These are phyloP conservation scores for Mycotypha africana DNA, from an alignment of 371 early-diverging fungal species.

Conservation along the genomic window DNA sequence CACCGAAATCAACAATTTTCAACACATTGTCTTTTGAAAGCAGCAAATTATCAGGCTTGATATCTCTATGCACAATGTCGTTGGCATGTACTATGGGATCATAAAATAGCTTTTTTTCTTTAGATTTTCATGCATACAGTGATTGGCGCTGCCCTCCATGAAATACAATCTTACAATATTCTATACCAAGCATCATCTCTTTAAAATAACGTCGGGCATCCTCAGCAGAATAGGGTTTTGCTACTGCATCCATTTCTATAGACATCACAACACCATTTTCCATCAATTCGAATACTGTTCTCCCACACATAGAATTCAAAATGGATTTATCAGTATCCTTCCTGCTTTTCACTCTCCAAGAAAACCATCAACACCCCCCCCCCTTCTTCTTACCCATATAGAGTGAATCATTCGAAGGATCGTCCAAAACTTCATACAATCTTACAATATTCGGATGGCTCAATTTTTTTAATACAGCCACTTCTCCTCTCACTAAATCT, in stretches of 20 bases:
- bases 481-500: constrained; percentile 83
- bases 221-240: constrained; percentile 51
- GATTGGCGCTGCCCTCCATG: no score
- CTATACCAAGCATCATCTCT: constrained; percentile 89
- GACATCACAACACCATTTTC: constrained; percentile 72
- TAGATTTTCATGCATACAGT: no score
- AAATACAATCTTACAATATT: constrained; percentile 69
- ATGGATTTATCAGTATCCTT: no score
- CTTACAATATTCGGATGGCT: constrained; percentile 84
- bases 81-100: constrained; percentile 20
- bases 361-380: background rate
- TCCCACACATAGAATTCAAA: no score
- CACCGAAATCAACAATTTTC: constrained; percentile 99
- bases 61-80: constrained; percentile 56
- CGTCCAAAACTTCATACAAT: constrained; percentile 91
- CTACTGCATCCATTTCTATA: constrained; percentile 48
- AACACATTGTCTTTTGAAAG: constrained; percentile 75
- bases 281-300: constrained; percentile 83
- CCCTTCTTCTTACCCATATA: constrained; percentile 67
- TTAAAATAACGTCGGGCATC: constrained; percentile 64
- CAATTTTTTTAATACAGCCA: constrained; percentile 93
- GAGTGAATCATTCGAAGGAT: constrained; percentile 72
- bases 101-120: no score
- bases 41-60: constrained; percentile 98
- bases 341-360: no score